A percentile compares a stretch with the other conserved stretches of the same genome.
Conservation (phyloP, 2,329 filamentous ascomycete genomes). For the Fusarium fujikuroi region DNA sequence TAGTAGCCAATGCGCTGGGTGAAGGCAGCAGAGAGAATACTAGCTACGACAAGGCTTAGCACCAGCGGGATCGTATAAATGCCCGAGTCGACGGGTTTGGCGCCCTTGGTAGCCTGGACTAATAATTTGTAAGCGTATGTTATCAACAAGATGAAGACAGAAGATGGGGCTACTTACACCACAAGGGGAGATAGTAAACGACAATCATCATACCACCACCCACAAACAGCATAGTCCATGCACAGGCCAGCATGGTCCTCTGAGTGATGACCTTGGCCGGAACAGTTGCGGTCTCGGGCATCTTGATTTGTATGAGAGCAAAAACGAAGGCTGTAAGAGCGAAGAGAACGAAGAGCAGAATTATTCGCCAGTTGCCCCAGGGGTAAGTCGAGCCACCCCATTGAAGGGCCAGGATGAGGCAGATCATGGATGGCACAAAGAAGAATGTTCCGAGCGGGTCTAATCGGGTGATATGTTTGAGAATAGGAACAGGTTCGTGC, state of each 20-base stretch:
- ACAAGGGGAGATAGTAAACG: constrained; percentile 65
- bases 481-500: constrained; percentile 46
- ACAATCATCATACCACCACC: constrained; percentile 63
- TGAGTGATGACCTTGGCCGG: constrained; percentile 65
- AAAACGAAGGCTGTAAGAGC: constrained; percentile 59
- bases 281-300: constrained; percentile 66
- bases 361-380: constrained; percentile 64
- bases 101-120: constrained; percentile 67
- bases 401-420: constrained; percentile 70
- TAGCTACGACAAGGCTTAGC: constrained; percentile 64
- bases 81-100: constrained; percentile 64
- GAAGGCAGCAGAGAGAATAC: constrained; percentile 58
- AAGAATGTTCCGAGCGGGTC: constrained; percentile 69
- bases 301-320: constrained; percentile 61
- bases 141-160: background rate
- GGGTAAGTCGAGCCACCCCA: constrained; percentile 68
- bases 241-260: constrained; percentile 63
- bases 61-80: constrained; percentile 68
- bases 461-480: constrained; percentile 61
- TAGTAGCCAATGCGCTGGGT: constrained; percentile 70
- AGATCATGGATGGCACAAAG: constrained; percentile 69
- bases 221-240: constrained; percentile 59
- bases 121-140: constrained; percentile 25
- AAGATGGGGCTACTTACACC: constrained; percentile 56
- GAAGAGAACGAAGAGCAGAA: constrained; percentile 64